A percentile compares a stretch with the other conserved stretches of the same genome.
These are phyloP conservation scores for Podaxis sp. DNA, from an alignment of 768 basidiomycete genomes.

Conservation along the genomic window DNA sequence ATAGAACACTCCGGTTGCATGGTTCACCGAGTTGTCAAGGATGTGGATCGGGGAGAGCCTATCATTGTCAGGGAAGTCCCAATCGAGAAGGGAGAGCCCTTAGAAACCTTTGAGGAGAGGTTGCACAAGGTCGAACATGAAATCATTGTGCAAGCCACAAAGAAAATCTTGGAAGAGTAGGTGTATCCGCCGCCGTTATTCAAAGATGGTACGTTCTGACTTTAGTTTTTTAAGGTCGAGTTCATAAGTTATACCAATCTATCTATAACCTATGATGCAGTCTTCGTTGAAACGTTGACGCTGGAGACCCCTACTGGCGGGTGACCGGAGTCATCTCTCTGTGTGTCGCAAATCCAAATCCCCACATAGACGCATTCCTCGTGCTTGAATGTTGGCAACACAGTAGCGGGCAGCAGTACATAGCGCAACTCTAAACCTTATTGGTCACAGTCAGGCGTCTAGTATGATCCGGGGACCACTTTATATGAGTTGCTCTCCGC, in stretches of 20 bases:
- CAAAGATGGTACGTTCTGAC: not conserved
- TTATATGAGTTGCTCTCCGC: no score
- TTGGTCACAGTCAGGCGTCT: no score
- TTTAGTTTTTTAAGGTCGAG: not conserved
- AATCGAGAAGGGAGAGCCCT: constrained; percentile 66
- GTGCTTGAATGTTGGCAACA: no score
- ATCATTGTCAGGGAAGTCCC: constrained; percentile 77
- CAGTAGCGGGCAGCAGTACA: no score
- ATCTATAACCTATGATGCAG: not conserved
- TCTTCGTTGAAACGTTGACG: no score
- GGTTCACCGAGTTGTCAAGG: constrained; percentile 91
- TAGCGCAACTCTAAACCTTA: no score
- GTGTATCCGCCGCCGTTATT: not conserved
- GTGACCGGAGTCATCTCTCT: no score
- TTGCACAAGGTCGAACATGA: constrained; percentile 86
- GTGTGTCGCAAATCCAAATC: no score
- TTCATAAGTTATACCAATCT: not conserved
- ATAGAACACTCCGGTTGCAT: constrained; percentile 80
- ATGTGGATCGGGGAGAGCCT: constrained; percentile 92
- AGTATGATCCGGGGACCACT: no score
- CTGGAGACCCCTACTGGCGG: no score
- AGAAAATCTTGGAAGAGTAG: constrained; percentile 57
- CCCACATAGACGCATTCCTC: no score
- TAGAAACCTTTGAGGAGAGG: constrained; percentile 70
- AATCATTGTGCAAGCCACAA: constrained; percentile 86